Evolutionary conservation across 1,284 basidiomycete species (phyloP), one percentile per base, ranked within the genome.

Genomic region (Moniliophthora roreri): DNA sequence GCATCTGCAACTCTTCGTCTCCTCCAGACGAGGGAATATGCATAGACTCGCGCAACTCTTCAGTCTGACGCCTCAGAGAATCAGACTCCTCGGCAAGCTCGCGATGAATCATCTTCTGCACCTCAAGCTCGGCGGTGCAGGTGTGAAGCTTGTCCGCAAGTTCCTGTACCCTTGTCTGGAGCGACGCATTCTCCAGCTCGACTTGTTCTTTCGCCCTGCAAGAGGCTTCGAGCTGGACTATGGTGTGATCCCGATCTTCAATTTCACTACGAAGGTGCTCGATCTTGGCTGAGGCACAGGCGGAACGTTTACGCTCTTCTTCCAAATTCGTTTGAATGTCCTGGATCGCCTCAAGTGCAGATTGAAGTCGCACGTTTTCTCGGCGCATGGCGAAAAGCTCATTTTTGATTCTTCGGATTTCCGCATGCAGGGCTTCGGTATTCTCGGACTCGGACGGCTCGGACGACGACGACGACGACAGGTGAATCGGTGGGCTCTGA

Each of bases 1-100:
- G 20, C 39, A 48, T 56, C 51, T 60, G 59, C 5, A 60, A 20
- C 26, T 60, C 59, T 36, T 58, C 50, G 40, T 60, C 57, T 35
- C 55, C 57, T 4, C 50, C 51, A 6, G 54, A 34, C 1, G 52
- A 55, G 20, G 59, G 59, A 10, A 60, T 42, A 16, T 54, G 39
- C 10, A 51, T 50, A 1, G 53, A 26, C 13, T 56, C 53, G 23
- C 59, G 54, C 9, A 58, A 26, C 40, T 58, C 55, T 18, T 51
- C 23, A 11, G 56, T 50, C 37, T 60, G 59, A 10, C 52, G 52
- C 45, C 42, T 46, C 26, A 56, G 36, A n/a, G 45, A 39, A n/a
- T 58, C 52, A 4, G 42, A 16, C 47, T 56, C 54, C 34, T 38
- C 41, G 7, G 41, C 28, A 21, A 46, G 32, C 16, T 58, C 57